Evolutionary conservation across 768 basidiomycete species (phyloP), one percentile per base, ranked within the genome.

Genomic region (Termitomyces sp.): DNA sequence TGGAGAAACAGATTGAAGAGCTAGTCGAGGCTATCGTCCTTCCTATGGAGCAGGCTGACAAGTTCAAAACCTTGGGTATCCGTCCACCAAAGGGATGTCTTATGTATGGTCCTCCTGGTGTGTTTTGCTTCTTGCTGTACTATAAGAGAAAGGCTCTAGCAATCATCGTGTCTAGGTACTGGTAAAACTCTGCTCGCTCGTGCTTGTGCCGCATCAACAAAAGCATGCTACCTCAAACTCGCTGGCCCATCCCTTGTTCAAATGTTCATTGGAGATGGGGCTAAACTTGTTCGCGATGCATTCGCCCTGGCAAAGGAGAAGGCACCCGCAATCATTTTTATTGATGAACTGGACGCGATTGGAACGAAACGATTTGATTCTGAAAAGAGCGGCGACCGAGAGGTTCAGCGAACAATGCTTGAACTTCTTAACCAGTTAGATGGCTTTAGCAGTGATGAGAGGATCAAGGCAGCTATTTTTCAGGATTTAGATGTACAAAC

Each of bases 221-320:
- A 96, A 64, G 97, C 97, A 8, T 98, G 96, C 72, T 99, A 96
- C 72, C 83, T 99, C 63, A 98, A 99, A 73, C 85, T 99, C 30
- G 97, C 97, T 37, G 97, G 94, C 20, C 96, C 97, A 27, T 95
- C 95, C 53, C 83, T 99, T 54, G 97, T 99, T 13, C 97, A 99
- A 75, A 99, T 98, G 97, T 99, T 96, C 73, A 99, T 99, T 65
- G 97, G 97, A 74, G 97, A 98, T 72, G 97, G 97, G 68, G 97
- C 97, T 56, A 98, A 98, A 73, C 86, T 99, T 53, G 97, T 99
- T 22, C 92, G 97, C 48, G 97, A 99, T 68, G 96, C 96, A 3
- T 98, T 99, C 70, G 95, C 95, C 48, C 81, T 99, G 48, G 97
- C 97, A 18, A 98, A 98, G 74, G 92, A 97, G 80, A 98, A 98